A percentile compares a stretch with the other conserved stretches of the same genome.
Conservation (phyloP, 2,329 filamentous ascomycete genomes). For the Arachnomyces sp. region DNA sequence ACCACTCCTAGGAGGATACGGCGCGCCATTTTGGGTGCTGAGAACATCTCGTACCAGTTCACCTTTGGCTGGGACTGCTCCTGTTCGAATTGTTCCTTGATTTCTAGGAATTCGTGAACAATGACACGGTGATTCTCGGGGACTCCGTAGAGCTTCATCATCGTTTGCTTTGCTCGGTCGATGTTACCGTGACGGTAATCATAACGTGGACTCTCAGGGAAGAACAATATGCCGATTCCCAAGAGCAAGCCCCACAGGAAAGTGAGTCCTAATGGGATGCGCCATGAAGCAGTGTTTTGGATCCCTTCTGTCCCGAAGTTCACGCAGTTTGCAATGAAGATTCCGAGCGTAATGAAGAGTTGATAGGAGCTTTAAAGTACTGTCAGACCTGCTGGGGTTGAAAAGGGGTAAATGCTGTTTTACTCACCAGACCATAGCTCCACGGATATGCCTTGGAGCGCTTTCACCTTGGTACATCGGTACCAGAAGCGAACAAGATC, state of each 20-base stretch:
- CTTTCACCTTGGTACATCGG: slow-evolving; percentile 43
- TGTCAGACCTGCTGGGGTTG: neutral
- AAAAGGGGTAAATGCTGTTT: neutral
- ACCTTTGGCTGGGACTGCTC: slow-evolving; percentile 37
- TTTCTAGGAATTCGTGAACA: slow-evolving; percentile 48
- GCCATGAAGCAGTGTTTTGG: slow-evolving; percentile 38
- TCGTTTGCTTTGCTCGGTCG: slow-evolving; percentile 44
- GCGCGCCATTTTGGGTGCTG: slow-evolving; percentile 41
- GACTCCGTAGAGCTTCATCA: slow-evolving; percentile 49
- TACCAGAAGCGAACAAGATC: slow-evolving; percentile 38
- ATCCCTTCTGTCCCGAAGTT: slow-evolving; percentile 39
- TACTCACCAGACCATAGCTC: slow-evolving; percentile 35
- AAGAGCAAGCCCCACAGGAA: slow-evolving; percentile 51
- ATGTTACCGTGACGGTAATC: slow-evolving; percentile 47
- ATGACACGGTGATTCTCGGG: slow-evolving; percentile 48
- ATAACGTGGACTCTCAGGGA: slow-evolving; percentile 52
- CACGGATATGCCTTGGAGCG: slow-evolving; percentile 39
- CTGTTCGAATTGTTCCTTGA: slow-evolving; percentile 51
- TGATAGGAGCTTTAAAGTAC: slow-evolving; percentile 35
- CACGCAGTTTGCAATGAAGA: slow-evolving; percentile 41
- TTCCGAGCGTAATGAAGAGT: slow-evolving; percentile 43
- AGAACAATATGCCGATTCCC: slow-evolving; percentile 46
- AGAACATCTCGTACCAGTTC: slow-evolving; percentile 38
- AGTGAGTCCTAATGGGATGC: slow-evolving; percentile 48
- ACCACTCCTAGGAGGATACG: slow-evolving; percentile 37